Evolutionary conservation across 2,329 filamentous ascomycete species (phyloP), one percentile per base, ranked within the genome.

Genomic region (Trichoderma brevicompactum): DNA sequence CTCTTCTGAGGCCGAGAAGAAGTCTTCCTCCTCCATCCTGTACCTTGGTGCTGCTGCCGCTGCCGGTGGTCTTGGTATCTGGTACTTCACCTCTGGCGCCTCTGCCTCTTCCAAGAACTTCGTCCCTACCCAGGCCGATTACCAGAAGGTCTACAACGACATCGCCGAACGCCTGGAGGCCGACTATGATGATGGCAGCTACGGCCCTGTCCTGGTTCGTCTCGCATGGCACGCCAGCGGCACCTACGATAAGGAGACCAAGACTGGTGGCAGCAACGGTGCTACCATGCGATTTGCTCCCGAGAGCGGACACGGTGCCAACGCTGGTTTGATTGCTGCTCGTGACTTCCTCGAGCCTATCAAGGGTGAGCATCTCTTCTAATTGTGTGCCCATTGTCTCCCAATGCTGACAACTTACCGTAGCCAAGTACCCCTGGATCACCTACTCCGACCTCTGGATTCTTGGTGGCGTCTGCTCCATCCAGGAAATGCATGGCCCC

Each of bases 381-480:
- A 28, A 8, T n/a, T 43, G 5, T 19, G 10, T 23, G 32, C 17
- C 13, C 19, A 15, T 8, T 15, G 5, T 23, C 10, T 12, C 36
- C 23, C 32, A 34, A 15, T 53, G n/a, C 19, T 56, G 43, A 56
- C 50, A 56, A 34, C 19, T 12, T 13, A 3, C 38, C 7, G 38
- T 7, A 65, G 76, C 73, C 69, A 88, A 94, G 80, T 94, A 92
- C 86, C 94, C 94, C 59, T 98, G 94, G 95, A 97, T 98, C 80
- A 85, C 86, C 68, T 96, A 97, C 86, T 96, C 93, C 13, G 94
- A 99, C 77, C 89, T 99, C 71, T 98, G 94, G 95, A 98, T 95
- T 68, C 88, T 99, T 65, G 89, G 81, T 61, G 95, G 92, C 75
- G 88, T 95, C 70, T 87, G 84, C 76, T 92, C 94, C 71, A 88